Evolutionary conservation across 495 filamentous ascomycete genomes (phyloP).

Genomic region (Penicillium macrosclerotiorum): DNA sequence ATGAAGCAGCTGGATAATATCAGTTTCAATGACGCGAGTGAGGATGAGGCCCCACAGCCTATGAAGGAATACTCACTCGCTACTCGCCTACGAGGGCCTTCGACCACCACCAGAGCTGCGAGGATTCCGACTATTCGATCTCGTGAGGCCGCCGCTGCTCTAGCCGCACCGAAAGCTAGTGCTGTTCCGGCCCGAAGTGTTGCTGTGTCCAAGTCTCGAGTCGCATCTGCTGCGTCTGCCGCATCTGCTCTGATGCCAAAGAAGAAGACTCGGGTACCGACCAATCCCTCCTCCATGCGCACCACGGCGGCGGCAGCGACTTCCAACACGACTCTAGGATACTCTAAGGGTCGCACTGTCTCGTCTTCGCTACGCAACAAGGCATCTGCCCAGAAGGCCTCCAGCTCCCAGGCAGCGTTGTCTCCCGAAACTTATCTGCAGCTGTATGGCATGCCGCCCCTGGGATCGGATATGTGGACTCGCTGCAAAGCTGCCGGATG

Average conservation of each 20-base stretch:
- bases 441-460: slow-evolving; percentile 39
- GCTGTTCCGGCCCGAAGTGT: slow-evolving; percentile 34
- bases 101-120: slow-evolving; percentile 18
- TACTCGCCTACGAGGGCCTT: slow-evolving; percentile 28
- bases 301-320: slow-evolving; percentile 60
- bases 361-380: slow-evolving; percentile 47
- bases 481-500: slow-evolving; percentile 37
- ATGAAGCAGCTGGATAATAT: slow-evolving; percentile 59
- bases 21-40: slow-evolving; percentile 45
- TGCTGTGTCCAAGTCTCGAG: slow-evolving; percentile 40
- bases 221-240: slow-evolving; percentile 31
- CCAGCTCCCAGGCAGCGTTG: slow-evolving; percentile 24
- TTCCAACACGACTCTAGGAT: slow-evolving; percentile 77
- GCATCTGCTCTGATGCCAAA: slow-evolving; percentile 38
- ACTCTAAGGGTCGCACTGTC: slow-evolving; percentile 69
- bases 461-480: slow-evolving; percentile 44
- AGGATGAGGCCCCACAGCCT: slow-evolving; percentile 23
- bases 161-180: slow-evolving; percentile 40
- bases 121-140: slow-evolving; percentile 48
- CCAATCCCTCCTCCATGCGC: slow-evolving; percentile 54
- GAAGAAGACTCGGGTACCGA: slow-evolving; percentile 36
- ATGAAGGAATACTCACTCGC: slow-evolving; percentile 20
- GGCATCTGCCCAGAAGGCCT: slow-evolving; percentile 13
- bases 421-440: slow-evolving; percentile 45
- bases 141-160: slow-evolving; percentile 54